These are phyloP conservation scores for Cercospora sojina DNA, from an alignment of 2,329 filamentous ascomycete species.

Conservation along the genomic window DNA sequence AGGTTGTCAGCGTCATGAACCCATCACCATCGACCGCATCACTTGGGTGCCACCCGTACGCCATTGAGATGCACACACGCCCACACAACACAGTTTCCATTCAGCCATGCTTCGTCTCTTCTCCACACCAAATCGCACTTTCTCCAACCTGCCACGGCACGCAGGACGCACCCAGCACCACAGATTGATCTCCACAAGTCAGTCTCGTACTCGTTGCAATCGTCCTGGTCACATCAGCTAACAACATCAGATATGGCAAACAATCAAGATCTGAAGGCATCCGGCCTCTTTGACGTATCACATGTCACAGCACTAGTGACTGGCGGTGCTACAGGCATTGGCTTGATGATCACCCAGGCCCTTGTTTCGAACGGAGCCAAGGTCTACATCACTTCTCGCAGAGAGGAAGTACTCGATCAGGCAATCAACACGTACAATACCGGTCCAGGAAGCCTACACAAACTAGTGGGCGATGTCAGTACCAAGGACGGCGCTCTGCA, in stretches of 20 bases:
- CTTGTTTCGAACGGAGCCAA: constrained; percentile 42
- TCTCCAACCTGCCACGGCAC: not conserved
- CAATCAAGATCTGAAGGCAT: constrained; percentile 44
- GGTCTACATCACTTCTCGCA: constrained; percentile 50
- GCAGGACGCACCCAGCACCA: not conserved
- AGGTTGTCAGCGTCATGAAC: not conserved
- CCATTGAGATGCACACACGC: not conserved
- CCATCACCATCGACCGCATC: constrained; percentile 5
- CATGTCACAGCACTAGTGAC: constrained; percentile 49
- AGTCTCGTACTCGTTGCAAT: not conserved
- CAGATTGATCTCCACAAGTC: not conserved
- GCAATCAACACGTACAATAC: constrained; percentile 49
- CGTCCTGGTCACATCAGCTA: not conserved
- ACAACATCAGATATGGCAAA: constrained; percentile 34
- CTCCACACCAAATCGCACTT: not conserved
- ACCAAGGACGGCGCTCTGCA: constrained; percentile 51
- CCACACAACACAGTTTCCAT: not conserved
- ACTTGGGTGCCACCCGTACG: not conserved
- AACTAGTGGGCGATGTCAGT: constrained; percentile 50
- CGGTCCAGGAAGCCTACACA: constrained; percentile 44
- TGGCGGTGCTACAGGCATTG: constrained; percentile 47
- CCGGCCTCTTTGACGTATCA: constrained; percentile 47
- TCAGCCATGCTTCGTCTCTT: constrained; percentile 27
- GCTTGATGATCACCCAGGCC: constrained; percentile 40
- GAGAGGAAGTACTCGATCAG: constrained; percentile 46